These are phyloP conservation scores for Plasmopara muralis DNA, from an alignment of 352 stramenopile genomes.

Conservation along the genomic window DNA sequence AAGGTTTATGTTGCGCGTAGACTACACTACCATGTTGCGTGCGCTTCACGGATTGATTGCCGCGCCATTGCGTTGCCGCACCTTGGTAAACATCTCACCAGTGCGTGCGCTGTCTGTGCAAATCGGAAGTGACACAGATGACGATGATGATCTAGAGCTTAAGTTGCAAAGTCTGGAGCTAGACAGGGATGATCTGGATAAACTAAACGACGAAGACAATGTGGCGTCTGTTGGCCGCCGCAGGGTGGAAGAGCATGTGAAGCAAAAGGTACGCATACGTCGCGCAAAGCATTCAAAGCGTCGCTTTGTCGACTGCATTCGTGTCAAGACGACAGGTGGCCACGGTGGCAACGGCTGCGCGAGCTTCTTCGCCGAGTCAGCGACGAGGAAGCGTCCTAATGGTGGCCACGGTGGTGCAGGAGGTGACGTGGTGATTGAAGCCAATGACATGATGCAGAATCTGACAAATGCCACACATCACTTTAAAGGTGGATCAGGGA, in stretches of 20 bases:
- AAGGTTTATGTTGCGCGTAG: too few relatives aligned
- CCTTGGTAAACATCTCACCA: slow-evolving; percentile 10
- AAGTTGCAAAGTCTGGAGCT: slow-evolving; percentile 18
- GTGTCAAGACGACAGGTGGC: slow-evolving; percentile 82
- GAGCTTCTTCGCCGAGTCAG: slow-evolving; percentile 80
- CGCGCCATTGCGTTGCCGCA: slow-evolving; percentile 32
- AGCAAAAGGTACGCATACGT: slow-evolving; percentile 80
- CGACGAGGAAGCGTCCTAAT: slow-evolving; percentile 74
- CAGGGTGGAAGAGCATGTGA: slow-evolving; percentile 74
- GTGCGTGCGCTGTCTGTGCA: slow-evolving; percentile 9
- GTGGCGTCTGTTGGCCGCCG: slow-evolving; percentile 17
- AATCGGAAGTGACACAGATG: slow-evolving; percentile 20
- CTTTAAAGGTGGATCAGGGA: slow-evolving; percentile 67
- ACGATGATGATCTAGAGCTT: slow-evolving; percentile 37
- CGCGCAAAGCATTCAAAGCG: slow-evolving; percentile 83
- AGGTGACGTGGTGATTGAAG: slow-evolving; percentile 71
- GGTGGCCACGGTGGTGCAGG: slow-evolving; percentile 80
- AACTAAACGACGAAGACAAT: slow-evolving; percentile 14
- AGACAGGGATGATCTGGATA: slow-evolving; percentile 2
- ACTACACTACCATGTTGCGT: slow-evolving; percentile 38
- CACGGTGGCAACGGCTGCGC: slow-evolving; percentile 85
- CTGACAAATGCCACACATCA: slow-evolving; percentile 79
- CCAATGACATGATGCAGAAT: slow-evolving; percentile 75
- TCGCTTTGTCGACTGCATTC: slow-evolving; percentile 87
- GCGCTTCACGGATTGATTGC: slow-evolving; percentile 43